These are phyloP conservation scores for Lachancea sp. DNA, from an alignment of 805 yeast genomes.

Conservation along the genomic window DNA sequence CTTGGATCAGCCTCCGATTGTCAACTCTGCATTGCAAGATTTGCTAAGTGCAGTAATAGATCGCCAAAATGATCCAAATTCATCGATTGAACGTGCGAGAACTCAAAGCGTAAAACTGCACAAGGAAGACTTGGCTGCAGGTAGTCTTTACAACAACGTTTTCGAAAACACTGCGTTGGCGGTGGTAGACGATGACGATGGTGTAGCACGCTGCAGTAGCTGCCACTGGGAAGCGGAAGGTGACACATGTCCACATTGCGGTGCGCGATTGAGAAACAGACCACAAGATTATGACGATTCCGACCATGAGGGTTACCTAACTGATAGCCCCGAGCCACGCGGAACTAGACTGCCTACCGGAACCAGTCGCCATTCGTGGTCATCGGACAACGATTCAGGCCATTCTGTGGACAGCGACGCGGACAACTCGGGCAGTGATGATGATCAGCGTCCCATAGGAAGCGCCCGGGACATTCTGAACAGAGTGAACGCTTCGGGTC, in stretches of 20 bases:
- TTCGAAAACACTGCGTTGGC: constrained; percentile 47
- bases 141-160: constrained; percentile 41
- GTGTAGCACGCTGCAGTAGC: constrained; percentile 65
- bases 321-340: constrained; percentile 18
- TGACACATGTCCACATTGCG: constrained; percentile 61
- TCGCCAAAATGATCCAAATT: constrained; percentile 25
- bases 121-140: constrained; percentile 34
- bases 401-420: constrained; percentile 6
- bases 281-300: constrained; percentile 4
- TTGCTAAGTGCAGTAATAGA: constrained; percentile 38
- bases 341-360: neutral
- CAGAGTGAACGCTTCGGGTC: neutral
- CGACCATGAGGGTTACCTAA: constrained; percentile 23
- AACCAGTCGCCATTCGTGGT: neutral
- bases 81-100: constrained; percentile 16
- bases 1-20: constrained; percentile 43
- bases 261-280: constrained; percentile 40
- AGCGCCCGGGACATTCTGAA: constrained; percentile 3
- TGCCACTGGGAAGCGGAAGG: constrained; percentile 81
- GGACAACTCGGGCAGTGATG: neutral
- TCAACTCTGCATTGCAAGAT: constrained; percentile 48
- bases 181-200: constrained; percentile 56
- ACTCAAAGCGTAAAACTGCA: constrained; percentile 33
- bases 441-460: neutral
- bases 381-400: constrained; percentile 1